Base-by-base conservation (phyloP, 345 rosid species). In the Citrus sp. region DNA sequence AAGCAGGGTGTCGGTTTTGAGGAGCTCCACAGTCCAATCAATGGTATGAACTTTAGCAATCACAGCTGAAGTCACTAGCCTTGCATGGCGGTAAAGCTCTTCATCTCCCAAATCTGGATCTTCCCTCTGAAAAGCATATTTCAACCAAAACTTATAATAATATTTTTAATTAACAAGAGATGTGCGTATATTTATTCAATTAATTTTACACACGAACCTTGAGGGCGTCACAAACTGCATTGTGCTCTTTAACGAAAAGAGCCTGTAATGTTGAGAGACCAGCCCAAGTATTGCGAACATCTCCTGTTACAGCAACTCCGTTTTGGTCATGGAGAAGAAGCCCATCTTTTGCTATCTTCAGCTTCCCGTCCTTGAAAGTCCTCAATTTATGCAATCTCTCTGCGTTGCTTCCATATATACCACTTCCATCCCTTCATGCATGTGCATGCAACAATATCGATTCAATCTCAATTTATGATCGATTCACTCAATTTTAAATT, bases 1-100 rank as follows among this genome's bases (percentile, higher is more conserved):
- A 21, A 55, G 83, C 62, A 91, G 67, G 22, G 84, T 85, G 77
- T 88, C 88, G 18, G 88, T 91, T 78, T 91, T 91, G 30, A 91
- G 85, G 72, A 91, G 94, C 77, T 91, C 86, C 4, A 88, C 87
- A 19, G 92, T 91, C 94, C 94, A 91, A 67, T 91, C 92, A 59
- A 89, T 89, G 5, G 94, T 91, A 78, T 89, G 94, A 67, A 91
- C 79, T 82, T 91, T 91, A 13, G 94, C 92, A 66, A 89, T 86
- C 22, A 91, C 92, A 9, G 92, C 91, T 13, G 91, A 79, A 12
- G 94, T 88, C 37, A 91, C 92, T 28, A 91, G 80, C 72, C 92
- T 86, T 22, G 89, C 91, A 13, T 83, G 51, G 21, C 86, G 83
- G 55, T 87, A 91, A 37, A 91, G 56, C 3, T 89, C 86, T 74